Evolutionary conservation across 2,329 filamentous ascomycete species (phyloP).

Genomic region (Pestalotiopsis sp.): DNA sequence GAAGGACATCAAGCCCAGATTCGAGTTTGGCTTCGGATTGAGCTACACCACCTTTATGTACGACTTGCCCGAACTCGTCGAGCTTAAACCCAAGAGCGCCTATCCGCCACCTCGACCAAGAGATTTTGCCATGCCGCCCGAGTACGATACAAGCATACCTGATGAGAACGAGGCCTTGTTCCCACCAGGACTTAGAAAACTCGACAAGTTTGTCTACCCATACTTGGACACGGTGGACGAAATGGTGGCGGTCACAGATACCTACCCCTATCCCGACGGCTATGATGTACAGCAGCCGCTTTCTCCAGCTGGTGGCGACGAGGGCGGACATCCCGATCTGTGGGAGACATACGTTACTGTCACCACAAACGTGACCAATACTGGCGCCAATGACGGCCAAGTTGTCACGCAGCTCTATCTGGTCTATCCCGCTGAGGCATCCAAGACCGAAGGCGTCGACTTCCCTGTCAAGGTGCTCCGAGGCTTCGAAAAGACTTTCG

Average conservation of each 20-base stretch:
- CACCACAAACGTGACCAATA: constrained; percentile 56
- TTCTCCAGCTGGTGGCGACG: constrained; percentile 70
- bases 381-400: constrained; percentile 45
- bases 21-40: constrained; percentile 84
- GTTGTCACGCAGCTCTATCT: constrained; percentile 52
- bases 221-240: constrained; percentile 61
- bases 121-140: constrained; percentile 52
- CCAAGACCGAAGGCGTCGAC: constrained; percentile 42
- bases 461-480: constrained; percentile 71
- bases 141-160: constrained; percentile 58
- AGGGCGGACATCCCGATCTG: constrained; percentile 69
- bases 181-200: constrained; percentile 59
- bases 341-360: constrained; percentile 59
- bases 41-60: constrained; percentile 78
- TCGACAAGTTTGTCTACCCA: constrained; percentile 75
- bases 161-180: constrained; percentile 60
- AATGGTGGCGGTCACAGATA: constrained; percentile 34
- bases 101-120: constrained; percentile 39
- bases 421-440: constrained; percentile 37
- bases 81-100: constrained; percentile 47
- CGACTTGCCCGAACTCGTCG: constrained; percentile 51
- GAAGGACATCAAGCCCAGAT: constrained; percentile 72
- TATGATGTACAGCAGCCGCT: constrained; percentile 52
- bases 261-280: constrained; percentile 56
- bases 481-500: constrained; percentile 70